These are phyloP conservation scores for Rosa rugosa DNA, from an alignment of 306 rosid genomes.

Conservation along the genomic window DNA sequence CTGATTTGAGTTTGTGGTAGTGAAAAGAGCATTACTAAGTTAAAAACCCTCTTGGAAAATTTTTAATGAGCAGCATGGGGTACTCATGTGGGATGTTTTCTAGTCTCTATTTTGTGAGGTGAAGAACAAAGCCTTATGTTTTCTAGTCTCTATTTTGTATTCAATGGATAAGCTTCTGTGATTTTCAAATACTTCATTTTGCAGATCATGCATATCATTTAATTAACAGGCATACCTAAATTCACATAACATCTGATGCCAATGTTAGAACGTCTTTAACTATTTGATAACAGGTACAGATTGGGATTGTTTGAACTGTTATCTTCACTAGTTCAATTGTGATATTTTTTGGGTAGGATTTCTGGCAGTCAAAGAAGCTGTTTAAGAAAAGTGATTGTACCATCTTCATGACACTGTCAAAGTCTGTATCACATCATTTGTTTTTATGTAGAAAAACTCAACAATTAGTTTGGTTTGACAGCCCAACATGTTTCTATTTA, in stretches of 20 bases:
- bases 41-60: slow-evolving; percentile 9
- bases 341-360: not conserved
- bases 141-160: not conserved
- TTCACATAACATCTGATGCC: not conserved
- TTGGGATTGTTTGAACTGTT: not conserved
- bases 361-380: not conserved
- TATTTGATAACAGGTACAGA: not conserved
- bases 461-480: not conserved
- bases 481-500: slow-evolving; percentile 5
- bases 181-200: not conserved
- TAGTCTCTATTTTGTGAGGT: slow-evolving; percentile 7
- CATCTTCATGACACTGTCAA: not conserved
- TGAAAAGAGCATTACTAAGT: slow-evolving; percentile 27
- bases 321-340: not conserved
- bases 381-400: not conserved
- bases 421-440: slow-evolving; percentile 2
- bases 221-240: not conserved
- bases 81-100: slow-evolving; percentile 53
- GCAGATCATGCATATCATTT: not conserved
- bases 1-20: slow-evolving; percentile 36
- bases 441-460: not conserved
- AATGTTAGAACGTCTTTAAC: not conserved
- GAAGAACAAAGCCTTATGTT: slow-evolving; percentile 1
- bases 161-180: not conserved
- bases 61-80: slow-evolving; percentile 28